A percentile compares a stretch with the other conserved stretches of the same genome.
Conservation (phyloP, 805 yeast genomes). For the Suhomyces vadensis region DNA sequence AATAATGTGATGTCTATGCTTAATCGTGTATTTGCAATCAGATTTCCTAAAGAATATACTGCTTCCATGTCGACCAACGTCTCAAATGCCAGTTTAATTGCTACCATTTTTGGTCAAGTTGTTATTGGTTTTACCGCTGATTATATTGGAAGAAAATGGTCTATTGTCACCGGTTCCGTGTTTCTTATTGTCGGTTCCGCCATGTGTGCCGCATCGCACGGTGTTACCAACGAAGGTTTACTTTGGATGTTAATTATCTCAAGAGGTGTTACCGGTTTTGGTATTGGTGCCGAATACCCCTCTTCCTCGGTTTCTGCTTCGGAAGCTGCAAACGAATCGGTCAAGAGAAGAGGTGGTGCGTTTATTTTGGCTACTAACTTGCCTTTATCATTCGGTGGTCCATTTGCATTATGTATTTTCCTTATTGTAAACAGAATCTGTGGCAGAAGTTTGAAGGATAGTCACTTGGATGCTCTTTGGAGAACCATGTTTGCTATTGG, state of each 20-base stretch:
- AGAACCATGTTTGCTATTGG: conserved; percentile 69
- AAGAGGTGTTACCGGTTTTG: conserved; percentile 76
- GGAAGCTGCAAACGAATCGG: conserved; percentile 72
- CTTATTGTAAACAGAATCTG: conserved; percentile 62
- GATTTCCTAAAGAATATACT: conserved; percentile 47
- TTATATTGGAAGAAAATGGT: conserved; percentile 67
- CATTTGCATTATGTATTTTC: conserved; percentile 68
- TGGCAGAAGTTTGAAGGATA: conserved; percentile 28
- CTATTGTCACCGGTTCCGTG: conserved; percentile 64
- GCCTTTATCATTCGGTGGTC: conserved; percentile 76
- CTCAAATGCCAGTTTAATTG: conserved; percentile 67
- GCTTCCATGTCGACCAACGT: conserved; percentile 59
- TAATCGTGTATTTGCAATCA: conserved; percentile 53
- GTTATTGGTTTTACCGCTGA: conserved; percentile 64
- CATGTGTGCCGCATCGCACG: conserved; percentile 71
- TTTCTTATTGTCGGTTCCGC: conserved; percentile 64
- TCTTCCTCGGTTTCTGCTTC: conserved; percentile 67
- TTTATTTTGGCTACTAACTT: conserved; percentile 69
- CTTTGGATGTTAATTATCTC: conserved; percentile 76
- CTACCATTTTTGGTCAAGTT: conserved; percentile 73
- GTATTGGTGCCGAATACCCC: conserved; percentile 78
- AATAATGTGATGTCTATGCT: conserved; percentile 72
- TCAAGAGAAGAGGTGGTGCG: conserved; percentile 62
- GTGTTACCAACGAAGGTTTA: conserved; percentile 58
- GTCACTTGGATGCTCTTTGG: conserved; percentile 54